phyloP scores from a whole-genome alignment of 2,329 filamentous ascomycete species.

The Penicillium sp. region DNA sequence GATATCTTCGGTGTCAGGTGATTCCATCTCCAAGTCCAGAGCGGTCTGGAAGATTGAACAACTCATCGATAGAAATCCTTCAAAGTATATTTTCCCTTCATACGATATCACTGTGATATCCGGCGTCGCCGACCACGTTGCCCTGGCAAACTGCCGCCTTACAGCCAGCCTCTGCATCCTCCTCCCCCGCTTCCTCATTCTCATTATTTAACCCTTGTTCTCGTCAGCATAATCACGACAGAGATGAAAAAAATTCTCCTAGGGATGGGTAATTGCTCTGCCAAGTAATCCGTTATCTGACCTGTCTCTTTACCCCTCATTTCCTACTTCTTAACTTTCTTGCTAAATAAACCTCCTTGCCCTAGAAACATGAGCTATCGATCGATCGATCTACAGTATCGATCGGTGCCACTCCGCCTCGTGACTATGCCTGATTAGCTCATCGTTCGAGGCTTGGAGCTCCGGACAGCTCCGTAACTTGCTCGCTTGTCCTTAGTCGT shows the following conservation, averaged over 20 bases:
- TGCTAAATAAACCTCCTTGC: not conserved
- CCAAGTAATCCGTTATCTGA: conserved; percentile 1
- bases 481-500: not conserved
- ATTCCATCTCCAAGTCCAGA: not conserved
- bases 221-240: not conserved
- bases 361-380: not conserved
- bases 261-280: not conserved
- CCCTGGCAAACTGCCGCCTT: conserved; percentile 4
- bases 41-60: not conserved
- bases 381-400: conserved; percentile 7
- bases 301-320: not conserved
- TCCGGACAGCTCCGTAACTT: not conserved
- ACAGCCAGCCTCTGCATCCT: conserved; percentile 8
- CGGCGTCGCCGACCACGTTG: conserved; percentile 4
- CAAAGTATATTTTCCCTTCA: not conserved
- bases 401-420: not conserved
- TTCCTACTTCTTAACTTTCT: not conserved
- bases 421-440: not conserved
- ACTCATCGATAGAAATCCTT: not conserved
- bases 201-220: conserved; percentile 1
- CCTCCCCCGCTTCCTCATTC: not conserved
- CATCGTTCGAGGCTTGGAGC: conserved; percentile 1
- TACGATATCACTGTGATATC: not conserved
- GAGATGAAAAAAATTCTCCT: not conserved
- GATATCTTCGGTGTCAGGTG: not conserved